phyloP scores from a whole-genome alignment of 106 monocot genomes.

The Allium sativum region DNA sequence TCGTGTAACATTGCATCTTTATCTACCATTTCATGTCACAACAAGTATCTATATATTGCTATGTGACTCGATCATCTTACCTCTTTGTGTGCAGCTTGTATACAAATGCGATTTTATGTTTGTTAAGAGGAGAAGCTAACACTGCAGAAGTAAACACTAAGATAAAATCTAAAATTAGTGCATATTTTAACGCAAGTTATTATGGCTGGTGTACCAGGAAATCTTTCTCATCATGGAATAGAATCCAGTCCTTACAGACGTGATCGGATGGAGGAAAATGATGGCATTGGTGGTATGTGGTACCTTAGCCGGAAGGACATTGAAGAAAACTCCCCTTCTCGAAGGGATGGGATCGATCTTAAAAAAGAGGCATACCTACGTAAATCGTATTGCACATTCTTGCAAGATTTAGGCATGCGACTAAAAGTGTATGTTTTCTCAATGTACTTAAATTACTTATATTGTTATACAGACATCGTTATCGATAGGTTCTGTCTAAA shows the following conservation, averaged over 20 bases:
- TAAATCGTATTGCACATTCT: conserved; percentile 91
- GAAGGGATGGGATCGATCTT: conserved; percentile 82
- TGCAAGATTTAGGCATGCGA: conserved; percentile 91
- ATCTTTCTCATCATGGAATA: conserved; percentile 24
- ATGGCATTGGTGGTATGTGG: conserved; percentile 39
- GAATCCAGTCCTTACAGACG: conserved; percentile 30
- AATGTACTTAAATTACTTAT: background rate
- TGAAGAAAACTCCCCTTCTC: conserved; percentile 81
- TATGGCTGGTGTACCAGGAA: conserved; percentile 26
- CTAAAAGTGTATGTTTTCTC: conserved; percentile 82
- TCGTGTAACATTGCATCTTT: too few relatives aligned
- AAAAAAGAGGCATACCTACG: conserved; percentile 87
- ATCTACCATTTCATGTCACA: too few relatives aligned
- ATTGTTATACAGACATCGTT: too few relatives aligned
- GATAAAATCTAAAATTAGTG: background rate
- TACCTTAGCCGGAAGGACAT: conserved; percentile 78
- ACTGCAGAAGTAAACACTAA: background rate
- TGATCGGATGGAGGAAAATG: conserved; percentile 25
- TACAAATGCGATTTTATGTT: background rate
- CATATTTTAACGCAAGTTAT: background rate
- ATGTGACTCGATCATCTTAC: too few relatives aligned
- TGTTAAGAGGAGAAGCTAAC: too few relatives aligned
- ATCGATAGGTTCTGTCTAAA: too few relatives aligned
- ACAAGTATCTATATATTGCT: too few relatives aligned
- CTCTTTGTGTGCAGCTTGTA: too few relatives aligned